Conservation (phyloP, 169 alveolate species). For the Plasmodium relictum region DNA sequence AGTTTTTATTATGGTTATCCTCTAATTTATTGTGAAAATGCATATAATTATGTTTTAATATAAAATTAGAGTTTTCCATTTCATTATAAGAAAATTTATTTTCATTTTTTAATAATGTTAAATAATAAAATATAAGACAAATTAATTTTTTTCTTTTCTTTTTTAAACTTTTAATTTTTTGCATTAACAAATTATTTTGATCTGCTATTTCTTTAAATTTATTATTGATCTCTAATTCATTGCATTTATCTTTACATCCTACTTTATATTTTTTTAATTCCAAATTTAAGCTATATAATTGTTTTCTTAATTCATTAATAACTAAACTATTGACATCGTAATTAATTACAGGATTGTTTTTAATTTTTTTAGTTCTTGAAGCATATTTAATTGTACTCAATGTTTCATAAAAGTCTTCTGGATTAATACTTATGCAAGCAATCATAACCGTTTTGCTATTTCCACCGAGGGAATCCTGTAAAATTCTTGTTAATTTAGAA, state of each 20-base stretch:
- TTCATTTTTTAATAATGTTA: conserved; percentile 12
- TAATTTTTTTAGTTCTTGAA: conserved; percentile 81
- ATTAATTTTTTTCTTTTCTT: conserved; percentile 40
- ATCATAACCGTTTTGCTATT: conserved; percentile 82
- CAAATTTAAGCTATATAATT: conserved; percentile 20
- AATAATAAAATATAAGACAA: conserved; percentile 42
- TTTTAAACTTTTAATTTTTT: conserved; percentile 28
- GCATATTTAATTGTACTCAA: conserved; percentile 81
- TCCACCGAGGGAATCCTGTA: conserved; percentile 80
- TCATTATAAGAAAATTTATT: not conserved
- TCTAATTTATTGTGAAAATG: too few species aligned
- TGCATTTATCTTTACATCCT: conserved; percentile 22
- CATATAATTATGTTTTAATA: too few species aligned
- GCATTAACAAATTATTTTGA: conserved; percentile 33
- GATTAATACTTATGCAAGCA: conserved; percentile 79
- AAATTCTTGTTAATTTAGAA: conserved; percentile 68
- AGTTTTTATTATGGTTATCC: too few species aligned
- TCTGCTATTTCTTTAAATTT: conserved; percentile 23
- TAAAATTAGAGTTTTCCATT: too few species aligned
- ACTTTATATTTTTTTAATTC: conserved; percentile 61
- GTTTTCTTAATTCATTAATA: conserved; percentile 58
- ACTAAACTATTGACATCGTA: conserved; percentile 81
- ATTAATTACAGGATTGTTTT: conserved; percentile 92
- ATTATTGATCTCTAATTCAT: not conserved
- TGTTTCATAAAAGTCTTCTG: conserved; percentile 78